Conservation (phyloP, 2,329 filamentous ascomycete species). For the Xylariales sp. region DNA sequence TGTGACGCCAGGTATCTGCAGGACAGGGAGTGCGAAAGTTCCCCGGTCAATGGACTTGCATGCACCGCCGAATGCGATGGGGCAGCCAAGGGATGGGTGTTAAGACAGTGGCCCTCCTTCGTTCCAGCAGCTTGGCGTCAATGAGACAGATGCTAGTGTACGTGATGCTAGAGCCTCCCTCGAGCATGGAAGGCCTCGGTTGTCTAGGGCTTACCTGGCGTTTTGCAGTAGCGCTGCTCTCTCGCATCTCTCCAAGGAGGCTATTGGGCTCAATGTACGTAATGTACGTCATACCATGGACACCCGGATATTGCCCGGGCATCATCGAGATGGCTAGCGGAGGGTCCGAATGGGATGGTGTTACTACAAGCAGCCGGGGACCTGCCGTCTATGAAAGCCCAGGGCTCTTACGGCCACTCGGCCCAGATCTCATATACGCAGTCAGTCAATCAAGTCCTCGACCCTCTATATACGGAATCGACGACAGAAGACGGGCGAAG, state of each 20-base stretch:
- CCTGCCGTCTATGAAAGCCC: slow-evolving; percentile 8
- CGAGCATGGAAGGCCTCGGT: slow-evolving; percentile 10
- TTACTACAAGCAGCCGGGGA: slow-evolving; percentile 18
- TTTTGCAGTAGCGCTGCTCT: slow-evolving; percentile 19
- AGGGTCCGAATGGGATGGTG: slow-evolving; percentile 19
- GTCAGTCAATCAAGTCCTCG: not conserved
- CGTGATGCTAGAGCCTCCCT: slow-evolving; percentile 22
- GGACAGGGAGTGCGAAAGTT: slow-evolving; percentile 15
- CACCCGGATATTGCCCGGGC: slow-evolving; percentile 1
- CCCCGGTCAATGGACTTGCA: slow-evolving; percentile 17
- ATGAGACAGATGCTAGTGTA: slow-evolving; percentile 16
- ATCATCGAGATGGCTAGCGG: slow-evolving; percentile 17
- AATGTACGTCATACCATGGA: slow-evolving; percentile 28
- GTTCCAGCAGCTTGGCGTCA: slow-evolving; percentile 26
- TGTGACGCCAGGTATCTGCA: slow-evolving; percentile 36
- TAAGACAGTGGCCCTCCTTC: slow-evolving; percentile 14
- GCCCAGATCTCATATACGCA: not conserved
- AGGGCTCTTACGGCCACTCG: not conserved
- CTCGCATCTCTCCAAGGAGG: slow-evolving; percentile 14
- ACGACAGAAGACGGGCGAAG: slow-evolving; percentile 5
- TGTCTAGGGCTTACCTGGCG: slow-evolving; percentile 20
- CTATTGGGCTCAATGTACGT: slow-evolving; percentile 14
- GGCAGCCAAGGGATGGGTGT: slow-evolving; percentile 21
- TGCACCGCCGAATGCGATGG: slow-evolving; percentile 25
- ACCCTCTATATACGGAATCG: slow-evolving; percentile 5